Evolutionary conservation across 1,139 yeast genomes (phyloP), one percentile per base, ranked within the genome.

Genomic region (Pichiaceae sp.): DNA sequence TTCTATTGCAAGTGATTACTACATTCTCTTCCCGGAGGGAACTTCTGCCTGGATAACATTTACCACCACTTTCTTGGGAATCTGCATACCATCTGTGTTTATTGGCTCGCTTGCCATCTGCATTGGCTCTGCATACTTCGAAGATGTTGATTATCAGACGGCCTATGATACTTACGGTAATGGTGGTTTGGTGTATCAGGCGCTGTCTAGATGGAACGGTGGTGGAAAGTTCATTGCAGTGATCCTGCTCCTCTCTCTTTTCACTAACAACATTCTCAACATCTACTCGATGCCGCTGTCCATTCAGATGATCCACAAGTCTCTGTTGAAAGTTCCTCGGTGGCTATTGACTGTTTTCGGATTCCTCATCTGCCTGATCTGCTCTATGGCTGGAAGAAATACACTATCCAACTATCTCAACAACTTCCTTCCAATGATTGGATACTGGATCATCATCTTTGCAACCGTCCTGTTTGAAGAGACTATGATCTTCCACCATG

Each of bases 371-470:
- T 78, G 72, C 52, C 64, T 81, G 47, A 75, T 78, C 1, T 68
- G 78, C 54, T 78, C 85, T 2, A 52, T 78, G 31, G 86, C 75
- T 4, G 95, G 95, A 9, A 69, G 86, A 51, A 64, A 78, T 54
- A 73, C 75, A 48, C 78, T 84, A 54, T 68, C 84, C 27, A 67
- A 75, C 4, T 81, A 83, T 44, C 64, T 84, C 54, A 74, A 83
- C 17, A 84, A 83, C 51, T 84, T 84, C 61, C 63, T 84, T 47
- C 94, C 95, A 5, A 83, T 84, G 94, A 75, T 84, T 41, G 93
- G 93, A 1, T 84, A 84, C 60, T 84, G 95, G 95, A 70, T 81
- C 38, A 76, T 86, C 37, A 81, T 84, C 64, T 84, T 82, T 58
- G 76, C 80, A 49, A 70, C 74, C 25, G 59, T 83, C 35, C 57